These are phyloP conservation scores for Boletus rubescentipes DNA, from an alignment of 768 basidiomycete genomes.

Conservation along the genomic window DNA sequence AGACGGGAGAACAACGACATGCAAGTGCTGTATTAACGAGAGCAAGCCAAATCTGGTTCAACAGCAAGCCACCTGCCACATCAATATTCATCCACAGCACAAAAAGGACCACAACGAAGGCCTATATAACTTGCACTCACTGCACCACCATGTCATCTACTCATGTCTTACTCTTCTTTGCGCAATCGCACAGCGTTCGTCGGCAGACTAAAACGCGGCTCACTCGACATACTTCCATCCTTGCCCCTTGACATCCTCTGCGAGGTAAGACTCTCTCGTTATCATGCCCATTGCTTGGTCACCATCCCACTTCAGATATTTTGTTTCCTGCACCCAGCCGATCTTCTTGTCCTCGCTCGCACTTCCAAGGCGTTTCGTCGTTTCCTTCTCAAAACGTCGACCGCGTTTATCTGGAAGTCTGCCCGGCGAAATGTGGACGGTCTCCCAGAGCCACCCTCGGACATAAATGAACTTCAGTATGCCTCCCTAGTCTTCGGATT, in stretches of 20 bases:
- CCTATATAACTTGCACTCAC: background rate
- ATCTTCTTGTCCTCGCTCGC: slow-evolving; percentile 46
- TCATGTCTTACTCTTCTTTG: slow-evolving; percentile 7
- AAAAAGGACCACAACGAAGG: background rate
- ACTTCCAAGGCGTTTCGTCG: slow-evolving; percentile 40
- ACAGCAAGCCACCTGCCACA: background rate
- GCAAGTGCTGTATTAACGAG: background rate
- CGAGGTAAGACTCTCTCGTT: slow-evolving; percentile 14
- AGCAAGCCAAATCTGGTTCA: background rate
- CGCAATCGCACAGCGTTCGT: background rate
- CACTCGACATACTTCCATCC: slow-evolving; percentile 35
- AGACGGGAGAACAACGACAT: slow-evolving; percentile 57
- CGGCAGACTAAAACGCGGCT: slow-evolving; percentile 15
- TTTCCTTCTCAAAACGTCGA: slow-evolving; percentile 36
- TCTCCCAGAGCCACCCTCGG: slow-evolving; percentile 47
- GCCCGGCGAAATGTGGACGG: slow-evolving; percentile 37
- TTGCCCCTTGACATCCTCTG: slow-evolving; percentile 30
- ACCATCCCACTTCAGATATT: slow-evolving; percentile 37
- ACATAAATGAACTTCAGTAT: slow-evolving; percentile 49
- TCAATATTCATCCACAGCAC: background rate
- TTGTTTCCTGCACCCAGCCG: slow-evolving; percentile 41
- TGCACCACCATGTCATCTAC: background rate
- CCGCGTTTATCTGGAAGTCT: slow-evolving; percentile 32
- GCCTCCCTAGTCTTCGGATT: slow-evolving; percentile 48
- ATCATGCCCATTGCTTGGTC: background rate